Percentiles rank a stretch among this genome's conserved stretches.
Conservation (phyloP, 192 early-diverging fungal genomes). For the Borealophlyctis nickersoniae region DNA sequence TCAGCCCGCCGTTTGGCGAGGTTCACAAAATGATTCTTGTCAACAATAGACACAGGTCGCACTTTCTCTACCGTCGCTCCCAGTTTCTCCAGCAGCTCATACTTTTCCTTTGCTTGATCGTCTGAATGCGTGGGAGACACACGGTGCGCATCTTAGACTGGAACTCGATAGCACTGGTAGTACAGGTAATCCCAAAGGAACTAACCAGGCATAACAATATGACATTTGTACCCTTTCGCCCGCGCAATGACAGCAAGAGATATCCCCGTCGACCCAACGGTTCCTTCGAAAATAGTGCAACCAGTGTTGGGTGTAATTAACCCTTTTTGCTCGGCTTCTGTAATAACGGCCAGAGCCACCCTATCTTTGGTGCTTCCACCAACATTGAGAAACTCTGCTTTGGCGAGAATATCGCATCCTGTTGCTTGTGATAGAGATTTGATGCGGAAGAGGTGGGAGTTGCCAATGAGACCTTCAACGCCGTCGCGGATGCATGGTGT, state of each 20-base stretch:
- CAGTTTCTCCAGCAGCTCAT: conserved; percentile 73
- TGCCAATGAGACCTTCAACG: conserved; percentile 80
- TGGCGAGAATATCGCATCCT: conserved; percentile 77
- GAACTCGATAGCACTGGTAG: neutral
- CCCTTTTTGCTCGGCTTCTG: conserved; percentile 68
- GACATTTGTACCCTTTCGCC: conserved; percentile 86
- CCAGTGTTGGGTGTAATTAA: conserved; percentile 69
- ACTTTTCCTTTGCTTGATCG: conserved; percentile 89
- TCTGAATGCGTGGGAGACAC: conserved; percentile 36
- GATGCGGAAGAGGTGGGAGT: conserved; percentile 87
- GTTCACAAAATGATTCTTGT: conserved; percentile 89
- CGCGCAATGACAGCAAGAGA: conserved; percentile 87
- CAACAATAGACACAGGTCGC: conserved; percentile 84
- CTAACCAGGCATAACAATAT: conserved; percentile 85
- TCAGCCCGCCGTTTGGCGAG: conserved; percentile 74
- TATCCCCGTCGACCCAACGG: conserved; percentile 94
- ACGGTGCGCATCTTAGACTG: neutral
- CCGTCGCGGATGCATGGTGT: conserved; percentile 41
- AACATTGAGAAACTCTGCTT: conserved; percentile 83
- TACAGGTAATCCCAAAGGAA: neutral
- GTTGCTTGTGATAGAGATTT: conserved; percentile 82
- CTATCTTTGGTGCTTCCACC: conserved; percentile 94
- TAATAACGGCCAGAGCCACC: conserved; percentile 82
- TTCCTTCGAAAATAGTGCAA: conserved; percentile 89
- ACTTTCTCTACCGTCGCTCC: conserved; percentile 91